Conservation (phyloP, 768 basidiomycete genomes). For the Suillus tomentosus region DNA sequence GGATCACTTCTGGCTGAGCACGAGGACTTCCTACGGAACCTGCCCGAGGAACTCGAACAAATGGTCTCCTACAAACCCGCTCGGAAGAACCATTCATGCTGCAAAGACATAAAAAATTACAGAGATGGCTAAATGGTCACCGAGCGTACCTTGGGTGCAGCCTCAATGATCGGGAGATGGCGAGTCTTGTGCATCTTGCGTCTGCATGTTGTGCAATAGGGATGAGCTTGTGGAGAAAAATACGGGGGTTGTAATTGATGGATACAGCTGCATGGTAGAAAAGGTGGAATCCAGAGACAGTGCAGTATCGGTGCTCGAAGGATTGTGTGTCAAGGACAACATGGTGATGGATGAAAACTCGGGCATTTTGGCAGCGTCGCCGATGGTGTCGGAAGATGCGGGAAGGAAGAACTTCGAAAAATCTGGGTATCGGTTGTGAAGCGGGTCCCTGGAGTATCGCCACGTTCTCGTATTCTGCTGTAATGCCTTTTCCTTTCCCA, state of each 20-base stretch:
- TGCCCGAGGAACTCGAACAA: neutral
- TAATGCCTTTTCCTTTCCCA: neutral
- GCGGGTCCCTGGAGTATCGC: constrained; percentile 34
- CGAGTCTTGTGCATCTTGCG: neutral
- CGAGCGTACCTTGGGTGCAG: neutral
- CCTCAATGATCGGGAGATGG: neutral
- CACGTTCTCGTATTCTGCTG: neutral
- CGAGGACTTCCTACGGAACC: neutral
- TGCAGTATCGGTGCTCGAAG: neutral
- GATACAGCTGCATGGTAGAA: neutral
- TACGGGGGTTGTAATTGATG: neutral
- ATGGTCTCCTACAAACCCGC: neutral
- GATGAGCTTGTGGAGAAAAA: neutral
- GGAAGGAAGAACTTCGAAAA: constrained; percentile 35
- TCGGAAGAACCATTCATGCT: neutral
- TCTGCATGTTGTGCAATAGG: neutral
- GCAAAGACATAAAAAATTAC: neutral
- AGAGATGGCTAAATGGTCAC: neutral
- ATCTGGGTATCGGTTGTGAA: constrained; percentile 34
- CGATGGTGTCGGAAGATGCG: neutral
- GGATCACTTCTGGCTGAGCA: neutral
- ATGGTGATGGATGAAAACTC: neutral
- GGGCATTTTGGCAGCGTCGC: neutral
- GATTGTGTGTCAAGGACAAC: neutral
- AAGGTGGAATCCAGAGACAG: neutral